phyloP scores from a whole-genome alignment of 257 asterid species.

The Fraxinus quadrangulata region DNA sequence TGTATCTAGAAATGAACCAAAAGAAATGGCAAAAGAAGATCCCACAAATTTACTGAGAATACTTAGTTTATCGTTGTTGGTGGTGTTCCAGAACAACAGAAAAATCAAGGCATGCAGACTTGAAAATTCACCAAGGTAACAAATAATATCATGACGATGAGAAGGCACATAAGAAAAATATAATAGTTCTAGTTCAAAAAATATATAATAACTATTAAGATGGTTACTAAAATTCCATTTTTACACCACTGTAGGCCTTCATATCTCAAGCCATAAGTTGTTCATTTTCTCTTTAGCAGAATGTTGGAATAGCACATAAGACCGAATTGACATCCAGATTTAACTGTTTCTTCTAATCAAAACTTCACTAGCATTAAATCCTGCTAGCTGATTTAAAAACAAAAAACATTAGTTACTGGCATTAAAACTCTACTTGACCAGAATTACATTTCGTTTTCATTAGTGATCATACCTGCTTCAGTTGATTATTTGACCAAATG shows the following conservation, averaged over 20 bases:
- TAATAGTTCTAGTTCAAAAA: not conserved
- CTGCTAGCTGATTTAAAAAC: not conserved
- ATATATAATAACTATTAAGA: too few species aligned
- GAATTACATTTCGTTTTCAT: not conserved
- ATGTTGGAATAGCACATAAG: not conserved
- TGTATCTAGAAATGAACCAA: not conserved
- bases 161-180: not conserved
- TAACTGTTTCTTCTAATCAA: not conserved
- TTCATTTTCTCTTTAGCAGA: not conserved
- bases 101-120: not conserved
- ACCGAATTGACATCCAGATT: not conserved
- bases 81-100: conserved; percentile 27
- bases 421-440: not conserved
- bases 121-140: not conserved
- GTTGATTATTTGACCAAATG: not conserved
- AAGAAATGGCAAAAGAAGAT: not conserved
- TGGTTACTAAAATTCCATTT: not conserved
- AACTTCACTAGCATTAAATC: not conserved
- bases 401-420: not conserved
- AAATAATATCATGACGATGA: not conserved
- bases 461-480: not conserved
- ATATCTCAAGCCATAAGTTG: not conserved
- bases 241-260: not conserved
- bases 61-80: not conserved
- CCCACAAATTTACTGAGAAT: not conserved